Conservation (phyloP, 768 basidiomycete genomes). For the Mycena albidolilacea region DNA sequence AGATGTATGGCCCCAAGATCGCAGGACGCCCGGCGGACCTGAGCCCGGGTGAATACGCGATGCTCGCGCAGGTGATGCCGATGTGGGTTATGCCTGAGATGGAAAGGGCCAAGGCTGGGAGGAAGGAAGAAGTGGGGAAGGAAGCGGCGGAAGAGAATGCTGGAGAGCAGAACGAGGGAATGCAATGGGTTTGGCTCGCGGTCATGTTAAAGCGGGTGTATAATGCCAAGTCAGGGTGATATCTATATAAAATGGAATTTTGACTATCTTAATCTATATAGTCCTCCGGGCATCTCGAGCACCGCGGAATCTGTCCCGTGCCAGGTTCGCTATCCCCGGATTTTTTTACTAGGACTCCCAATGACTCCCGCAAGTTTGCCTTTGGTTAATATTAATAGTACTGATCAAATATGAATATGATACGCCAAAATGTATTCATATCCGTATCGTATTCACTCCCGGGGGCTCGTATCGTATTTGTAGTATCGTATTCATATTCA, state of each 20-base stretch:
- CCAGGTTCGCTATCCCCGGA: too few relatives aligned
- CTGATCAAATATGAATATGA: too few relatives aligned
- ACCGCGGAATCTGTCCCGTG: too few relatives aligned
- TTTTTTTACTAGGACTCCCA: too few relatives aligned
- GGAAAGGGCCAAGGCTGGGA: constrained; percentile 19
- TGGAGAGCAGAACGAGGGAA: constrained; percentile 25
- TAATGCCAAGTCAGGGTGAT: constrained; percentile 7
- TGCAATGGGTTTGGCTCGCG: constrained; percentile 34
- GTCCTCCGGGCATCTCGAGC: too few relatives aligned
- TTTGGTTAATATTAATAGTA: too few relatives aligned
- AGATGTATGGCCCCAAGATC: constrained; percentile 37
- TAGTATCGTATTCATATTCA: too few relatives aligned
- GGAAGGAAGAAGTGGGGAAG: constrained; percentile 15
- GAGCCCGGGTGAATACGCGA: constrained; percentile 34
- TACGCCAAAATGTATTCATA: too few relatives aligned
- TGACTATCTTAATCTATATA: too few relatives aligned
- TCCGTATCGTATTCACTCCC: too few relatives aligned
- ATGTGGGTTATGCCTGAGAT: constrained; percentile 22
- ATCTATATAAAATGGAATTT: neutral
- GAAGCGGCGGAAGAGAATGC: constrained; percentile 11
- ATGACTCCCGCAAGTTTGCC: too few relatives aligned
- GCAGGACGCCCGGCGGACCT: constrained; percentile 29
- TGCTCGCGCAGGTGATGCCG: constrained; percentile 29
- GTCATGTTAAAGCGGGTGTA: constrained; percentile 29
- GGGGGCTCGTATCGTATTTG: too few relatives aligned